These are phyloP conservation scores for Cordyceps cicadae DNA, from an alignment of 2,329 filamentous ascomycete species.

Conservation along the genomic window DNA sequence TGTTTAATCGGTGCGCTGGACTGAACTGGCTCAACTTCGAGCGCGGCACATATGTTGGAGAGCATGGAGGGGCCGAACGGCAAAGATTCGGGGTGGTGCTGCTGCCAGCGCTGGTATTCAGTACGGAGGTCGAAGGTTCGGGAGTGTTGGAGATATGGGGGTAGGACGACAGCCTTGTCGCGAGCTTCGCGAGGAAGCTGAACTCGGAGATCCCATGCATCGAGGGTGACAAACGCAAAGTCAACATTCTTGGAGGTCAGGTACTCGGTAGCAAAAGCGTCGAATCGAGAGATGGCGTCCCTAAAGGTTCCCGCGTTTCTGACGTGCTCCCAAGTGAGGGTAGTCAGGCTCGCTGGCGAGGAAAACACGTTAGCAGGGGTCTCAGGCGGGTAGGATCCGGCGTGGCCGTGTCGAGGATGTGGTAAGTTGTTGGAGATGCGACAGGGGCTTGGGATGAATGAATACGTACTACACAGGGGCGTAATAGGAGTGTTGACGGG, in stretches of 20 bases:
- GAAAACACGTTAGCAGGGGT: slow-evolving; percentile 10
- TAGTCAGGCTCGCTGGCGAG: slow-evolving; percentile 79
- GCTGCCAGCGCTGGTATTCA: slow-evolving; percentile 97
- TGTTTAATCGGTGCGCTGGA: slow-evolving; percentile 98
- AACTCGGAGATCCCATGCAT: slow-evolving; percentile 96
- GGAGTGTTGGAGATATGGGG: slow-evolving; percentile 94
- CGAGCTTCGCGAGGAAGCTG: slow-evolving; percentile 95
- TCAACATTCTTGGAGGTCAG: slow-evolving; percentile 84
- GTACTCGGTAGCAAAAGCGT: slow-evolving; percentile 87
- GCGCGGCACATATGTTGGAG: slow-evolving; percentile 93
- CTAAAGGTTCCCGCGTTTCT: slow-evolving; percentile 94
- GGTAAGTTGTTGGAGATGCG: slow-evolving; percentile 10
- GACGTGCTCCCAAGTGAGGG: slow-evolving; percentile 97
- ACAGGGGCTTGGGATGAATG: slow-evolving; percentile 11
- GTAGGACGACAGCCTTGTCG: slow-evolving; percentile 94
- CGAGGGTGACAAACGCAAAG: slow-evolving; percentile 96
- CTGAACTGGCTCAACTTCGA: slow-evolving; percentile 96
- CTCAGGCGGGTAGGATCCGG: neutral
- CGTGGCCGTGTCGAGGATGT: slow-evolving; percentile 7
- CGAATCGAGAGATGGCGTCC: slow-evolving; percentile 92
- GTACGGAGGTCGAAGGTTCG: slow-evolving; percentile 93
- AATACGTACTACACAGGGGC: slow-evolving; percentile 87
- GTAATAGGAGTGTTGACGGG: slow-evolving; percentile 98
- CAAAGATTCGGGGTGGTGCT: slow-evolving; percentile 93
- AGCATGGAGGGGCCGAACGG: slow-evolving; percentile 94